A percentile compares a stretch with the other conserved stretches of the same genome.
Evolutionary conservation across 495 filamentous ascomycete genomes (phyloP).

Genomic region (Penicillium cosmopolitanum): DNA sequence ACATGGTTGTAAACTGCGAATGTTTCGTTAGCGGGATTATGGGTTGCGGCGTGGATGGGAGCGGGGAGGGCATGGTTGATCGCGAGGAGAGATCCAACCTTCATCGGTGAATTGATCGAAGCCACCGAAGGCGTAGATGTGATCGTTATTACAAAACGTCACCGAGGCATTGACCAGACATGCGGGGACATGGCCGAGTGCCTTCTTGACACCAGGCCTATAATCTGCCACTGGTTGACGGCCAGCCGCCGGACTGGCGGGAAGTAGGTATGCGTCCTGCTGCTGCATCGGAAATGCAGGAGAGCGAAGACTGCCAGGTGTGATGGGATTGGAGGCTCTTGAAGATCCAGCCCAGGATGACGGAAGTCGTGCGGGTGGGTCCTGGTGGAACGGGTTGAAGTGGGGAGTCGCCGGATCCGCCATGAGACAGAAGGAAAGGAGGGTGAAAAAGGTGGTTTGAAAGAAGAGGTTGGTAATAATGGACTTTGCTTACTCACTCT

Average conservation of each 20-base stretch:
- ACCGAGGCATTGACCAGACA: conserved; percentile 98
- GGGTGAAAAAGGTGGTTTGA: no score
- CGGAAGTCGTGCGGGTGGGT: conserved; percentile 40
- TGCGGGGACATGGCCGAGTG: conserved; percentile 84
- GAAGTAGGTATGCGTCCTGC: conserved; percentile 80
- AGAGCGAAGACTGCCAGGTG: conserved; percentile 27
- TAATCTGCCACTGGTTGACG: conserved; percentile 68
- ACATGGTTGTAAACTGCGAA: conserved; percentile 93
- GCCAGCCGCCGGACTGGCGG: conserved; percentile 70
- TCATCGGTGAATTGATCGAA: conserved; percentile 99
- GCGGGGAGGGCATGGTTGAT: background rate
- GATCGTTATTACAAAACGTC: conserved; percentile 92
- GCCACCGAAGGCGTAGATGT: conserved; percentile 98
- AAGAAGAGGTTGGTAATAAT: no score
- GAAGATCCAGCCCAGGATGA: conserved; percentile 34
- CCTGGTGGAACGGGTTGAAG: conserved; percentile 34
- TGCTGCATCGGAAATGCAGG: conserved; percentile 42
- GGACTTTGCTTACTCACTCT: background rate
- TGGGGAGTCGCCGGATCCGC: conserved; percentile 21
- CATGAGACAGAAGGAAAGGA: conserved; percentile 14
- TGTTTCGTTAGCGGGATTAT: background rate
- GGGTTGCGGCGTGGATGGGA: background rate
- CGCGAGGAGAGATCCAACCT: conserved; percentile 44
- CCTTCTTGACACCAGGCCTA: conserved; percentile 77
- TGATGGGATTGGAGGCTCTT: conserved; percentile 32